Evolutionary conservation across 352 stramenopile genomes (phyloP), one percentile per base, ranked within the genome.

Genomic region (Phytophthora brassicae): DNA sequence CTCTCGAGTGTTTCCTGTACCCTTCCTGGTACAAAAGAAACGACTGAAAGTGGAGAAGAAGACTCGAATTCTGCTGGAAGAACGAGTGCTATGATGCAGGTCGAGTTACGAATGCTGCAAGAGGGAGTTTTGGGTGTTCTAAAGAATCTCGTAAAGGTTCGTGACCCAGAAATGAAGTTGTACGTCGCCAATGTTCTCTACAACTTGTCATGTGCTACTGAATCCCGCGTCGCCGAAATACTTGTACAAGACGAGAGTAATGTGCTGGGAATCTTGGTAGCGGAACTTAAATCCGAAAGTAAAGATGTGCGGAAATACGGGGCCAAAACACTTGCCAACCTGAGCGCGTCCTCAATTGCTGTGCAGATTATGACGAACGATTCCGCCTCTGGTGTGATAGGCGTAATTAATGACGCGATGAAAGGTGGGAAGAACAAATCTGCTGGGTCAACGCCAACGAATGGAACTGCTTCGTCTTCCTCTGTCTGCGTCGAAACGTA

Each of bases 141-240:
- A 26, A 86, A 90, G 60, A 75, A 77, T 11, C 67, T 96, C 6
- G 73, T 77, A 26, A 90, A 90, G 49, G 75, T 90, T 11, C 85
- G 81, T 19, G 80, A 94, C 22, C 79, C 81, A 8, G 82, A 94
- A 56, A 95, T 87, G 13, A 91, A 91, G 41, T 72, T 94, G 47
- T 94, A 94, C 62, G 84, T 81, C 1, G 85, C 87, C 36, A 92
- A 94, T 44, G 78, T 86, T 28, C 72, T 95, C 8, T 89, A 86
- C 74, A 95, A 96, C 55, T 51, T 96, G 2, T 85, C 81, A 33
- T 92, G 80, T 43, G 73, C 68, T 46, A 12, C 23, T 13, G 74
- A 86, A 19, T 62, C 83, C 24, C 56, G 64, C 9, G 77, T 87
- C 14, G 35, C 68, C 8, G 66, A 77, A 14, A 42, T 62, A 56